Percentiles rank a stretch among this genome's conserved stretches.
Conservation (phyloP, 345 rosid genomes). For the Mercurialis annua region DNA sequence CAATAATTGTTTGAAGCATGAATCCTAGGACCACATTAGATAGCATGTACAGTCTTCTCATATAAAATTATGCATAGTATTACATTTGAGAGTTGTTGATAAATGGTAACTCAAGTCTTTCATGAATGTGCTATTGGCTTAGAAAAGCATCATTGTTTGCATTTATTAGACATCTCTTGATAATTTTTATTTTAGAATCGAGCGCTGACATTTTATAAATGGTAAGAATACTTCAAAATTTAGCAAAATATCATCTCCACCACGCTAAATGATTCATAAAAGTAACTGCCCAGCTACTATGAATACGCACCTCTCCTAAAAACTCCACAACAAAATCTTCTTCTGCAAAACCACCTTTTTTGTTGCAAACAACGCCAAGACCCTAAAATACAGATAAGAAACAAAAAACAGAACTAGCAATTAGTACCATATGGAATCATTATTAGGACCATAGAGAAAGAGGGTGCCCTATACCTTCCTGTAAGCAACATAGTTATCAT, state of each 20-base stretch:
- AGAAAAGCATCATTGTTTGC: background rate
- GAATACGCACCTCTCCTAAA: slow-evolving; percentile 87
- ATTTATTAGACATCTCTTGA: background rate
- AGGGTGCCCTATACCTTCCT: slow-evolving; percentile 61
- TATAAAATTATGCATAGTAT: background rate
- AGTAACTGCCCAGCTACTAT: slow-evolving; percentile 7
- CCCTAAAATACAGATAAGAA: slow-evolving; percentile 74
- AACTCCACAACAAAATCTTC: slow-evolving; percentile 99
- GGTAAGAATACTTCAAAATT: background rate
- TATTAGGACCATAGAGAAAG: background rate
- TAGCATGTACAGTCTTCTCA: background rate
- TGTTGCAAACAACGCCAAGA: slow-evolving; percentile 98
- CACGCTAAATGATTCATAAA: background rate
- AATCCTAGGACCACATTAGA: background rate
- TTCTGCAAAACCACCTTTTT: slow-evolving; percentile 81
- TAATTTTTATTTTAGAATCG: background rate
- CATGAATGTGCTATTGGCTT: background rate
- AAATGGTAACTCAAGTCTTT: background rate
- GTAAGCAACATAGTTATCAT: slow-evolving; percentile 94
- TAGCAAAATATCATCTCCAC: background rate
- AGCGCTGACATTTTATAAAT: background rate
- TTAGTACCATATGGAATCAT: background rate
- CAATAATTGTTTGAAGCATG: background rate
- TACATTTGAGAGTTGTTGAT: background rate
- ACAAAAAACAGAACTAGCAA: slow-evolving; percentile 22